phyloP scores from a whole-genome alignment of 2,329 filamentous ascomycete genomes.

The Fusarium verticillioides region DNA sequence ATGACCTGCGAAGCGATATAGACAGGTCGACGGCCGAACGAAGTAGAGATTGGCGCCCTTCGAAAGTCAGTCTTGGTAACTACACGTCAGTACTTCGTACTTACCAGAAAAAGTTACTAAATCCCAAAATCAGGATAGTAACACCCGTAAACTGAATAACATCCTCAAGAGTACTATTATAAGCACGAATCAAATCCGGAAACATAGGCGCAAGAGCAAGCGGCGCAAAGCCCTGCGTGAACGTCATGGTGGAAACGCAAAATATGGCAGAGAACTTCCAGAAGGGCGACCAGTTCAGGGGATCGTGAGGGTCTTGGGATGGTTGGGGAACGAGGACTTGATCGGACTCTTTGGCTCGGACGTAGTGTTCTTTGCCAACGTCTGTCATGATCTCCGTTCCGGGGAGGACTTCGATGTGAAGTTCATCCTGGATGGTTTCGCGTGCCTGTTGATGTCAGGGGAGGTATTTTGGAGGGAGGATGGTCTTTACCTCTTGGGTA shows the following conservation, averaged over 20 bases:
- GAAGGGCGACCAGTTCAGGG: slow-evolving; percentile 1
- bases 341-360: slow-evolving; percentile 23
- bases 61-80: fast-evolving
- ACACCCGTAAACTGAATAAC: slow-evolving; percentile 1
- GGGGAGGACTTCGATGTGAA: slow-evolving; percentile 28
- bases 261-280: slow-evolving; percentile 15
- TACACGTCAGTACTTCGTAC: fast-evolving
- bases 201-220: slow-evolving; percentile 10
- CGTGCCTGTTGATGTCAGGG: background rate
- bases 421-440: slow-evolving; percentile 24
- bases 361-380: slow-evolving; percentile 28
- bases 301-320: slow-evolving; percentile 2
- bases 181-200: background rate
- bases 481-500: background rate
- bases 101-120: slow-evolving; percentile 4
- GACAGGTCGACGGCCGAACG: background rate
- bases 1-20: slow-evolving; percentile 4
- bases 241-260: slow-evolving; percentile 1
- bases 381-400: slow-evolving; percentile 37
- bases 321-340: slow-evolving; percentile 32
- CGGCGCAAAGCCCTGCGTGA: slow-evolving; percentile 2
- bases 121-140: background rate
- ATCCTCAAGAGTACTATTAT: background rate
- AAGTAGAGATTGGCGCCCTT: background rate
- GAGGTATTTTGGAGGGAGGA: fast-evolving